phyloP scores from a whole-genome alignment of 2,329 filamentous ascomycete genomes.

The Cordyceps cicadae region DNA sequence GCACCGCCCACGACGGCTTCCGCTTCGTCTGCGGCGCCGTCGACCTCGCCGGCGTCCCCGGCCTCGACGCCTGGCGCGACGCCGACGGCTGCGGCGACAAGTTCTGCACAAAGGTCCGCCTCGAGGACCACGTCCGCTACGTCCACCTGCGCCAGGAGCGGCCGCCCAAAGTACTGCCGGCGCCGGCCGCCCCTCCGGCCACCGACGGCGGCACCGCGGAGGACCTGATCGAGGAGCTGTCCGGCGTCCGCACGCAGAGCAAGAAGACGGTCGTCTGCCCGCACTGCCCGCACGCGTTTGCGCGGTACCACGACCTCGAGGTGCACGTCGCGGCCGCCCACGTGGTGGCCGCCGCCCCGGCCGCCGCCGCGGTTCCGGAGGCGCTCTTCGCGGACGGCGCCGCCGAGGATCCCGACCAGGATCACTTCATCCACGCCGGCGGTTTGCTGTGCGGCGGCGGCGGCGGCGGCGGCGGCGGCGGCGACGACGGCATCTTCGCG shows the following conservation, averaged over 20 bases:
- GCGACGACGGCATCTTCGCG: constrained; percentile 23
- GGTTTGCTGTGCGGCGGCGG: constrained; percentile 18
- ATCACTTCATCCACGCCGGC: constrained; percentile 6
- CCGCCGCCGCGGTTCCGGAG: neutral
- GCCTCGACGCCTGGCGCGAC: constrained; percentile 56
- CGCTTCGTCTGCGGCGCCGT: constrained; percentile 72
- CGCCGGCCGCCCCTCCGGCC: neutral
- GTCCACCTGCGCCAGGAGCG: constrained; percentile 61
- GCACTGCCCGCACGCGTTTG: constrained; percentile 39
- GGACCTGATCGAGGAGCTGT: constrained; percentile 35
- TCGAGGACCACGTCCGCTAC: constrained; percentile 79
- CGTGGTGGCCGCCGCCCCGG: constrained; percentile 12
- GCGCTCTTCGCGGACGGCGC: constrained; percentile 15
- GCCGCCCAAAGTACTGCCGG: constrained; percentile 24
- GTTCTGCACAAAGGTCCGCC: constrained; percentile 67
- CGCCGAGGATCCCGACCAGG: constrained; percentile 7
- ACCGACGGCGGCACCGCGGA: constrained; percentile 8
- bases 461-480: constrained; percentile 17
- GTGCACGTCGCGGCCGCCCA: constrained; percentile 33
- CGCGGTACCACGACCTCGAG: constrained; percentile 42
- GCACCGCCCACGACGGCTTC: constrained; percentile 65
- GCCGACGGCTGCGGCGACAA: constrained; percentile 63
- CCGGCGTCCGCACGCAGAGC: constrained; percentile 31
- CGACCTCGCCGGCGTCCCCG: constrained; percentile 48
- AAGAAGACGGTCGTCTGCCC: constrained; percentile 38